Evolutionary conservation across 2,329 filamentous ascomycete species (phyloP).

Genomic region (Ophiostoma sp.): DNA sequence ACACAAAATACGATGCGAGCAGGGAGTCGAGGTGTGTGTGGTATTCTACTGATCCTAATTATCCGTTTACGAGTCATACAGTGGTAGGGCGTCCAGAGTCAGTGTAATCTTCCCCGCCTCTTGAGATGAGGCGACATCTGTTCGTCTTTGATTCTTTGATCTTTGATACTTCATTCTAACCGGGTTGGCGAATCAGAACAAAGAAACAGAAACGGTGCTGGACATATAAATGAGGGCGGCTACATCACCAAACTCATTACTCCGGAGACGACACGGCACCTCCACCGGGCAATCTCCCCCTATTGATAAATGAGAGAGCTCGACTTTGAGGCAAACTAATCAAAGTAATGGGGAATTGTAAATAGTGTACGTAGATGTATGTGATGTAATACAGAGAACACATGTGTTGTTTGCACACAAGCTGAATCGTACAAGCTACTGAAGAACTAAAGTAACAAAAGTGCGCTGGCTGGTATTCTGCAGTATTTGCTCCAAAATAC

Average conservation of each 20-base stretch:
- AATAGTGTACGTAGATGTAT: neutral
- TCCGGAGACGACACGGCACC: neutral
- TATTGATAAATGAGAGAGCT: neutral
- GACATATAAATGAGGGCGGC: neutral
- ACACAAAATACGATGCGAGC: neutral
- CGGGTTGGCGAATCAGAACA: neutral
- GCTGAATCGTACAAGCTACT: neutral
- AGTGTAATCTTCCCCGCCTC: neutral
- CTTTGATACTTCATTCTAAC: neutral
- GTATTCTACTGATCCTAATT: constrained; percentile 5
- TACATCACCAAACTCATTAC: neutral
- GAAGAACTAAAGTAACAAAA: too few species aligned
- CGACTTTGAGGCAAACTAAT: neutral
- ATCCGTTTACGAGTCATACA: constrained; percentile 10
- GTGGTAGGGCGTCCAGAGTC: neutral
- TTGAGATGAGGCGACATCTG: neutral
- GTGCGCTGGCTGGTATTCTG: neutral
- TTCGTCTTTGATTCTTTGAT: neutral
- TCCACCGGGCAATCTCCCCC: neutral
- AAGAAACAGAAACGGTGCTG: neutral
- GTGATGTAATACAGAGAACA: too few species aligned
- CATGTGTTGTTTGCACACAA: neutral
- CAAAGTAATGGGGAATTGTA: neutral
- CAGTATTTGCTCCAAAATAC: neutral
- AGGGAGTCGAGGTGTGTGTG: neutral